Conservation (phyloP, 73 alveolate species). For the Uronychia setigera region DNA sequence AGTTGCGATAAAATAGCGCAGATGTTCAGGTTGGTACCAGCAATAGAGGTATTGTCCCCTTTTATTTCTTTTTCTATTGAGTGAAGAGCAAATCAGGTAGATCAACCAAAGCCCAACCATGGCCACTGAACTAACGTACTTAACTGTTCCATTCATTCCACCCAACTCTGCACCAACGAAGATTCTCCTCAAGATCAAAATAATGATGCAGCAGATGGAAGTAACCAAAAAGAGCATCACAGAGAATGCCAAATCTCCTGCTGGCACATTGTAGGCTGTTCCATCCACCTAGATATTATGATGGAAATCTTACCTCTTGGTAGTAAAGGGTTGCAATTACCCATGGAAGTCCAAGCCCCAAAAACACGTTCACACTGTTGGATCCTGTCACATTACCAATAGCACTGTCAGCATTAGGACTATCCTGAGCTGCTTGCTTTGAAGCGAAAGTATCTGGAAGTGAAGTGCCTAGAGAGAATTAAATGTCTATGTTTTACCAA, state of each 20-base stretch:
- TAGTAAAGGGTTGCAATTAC: slow-evolving; percentile 34
- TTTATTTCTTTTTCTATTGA: too few species aligned
- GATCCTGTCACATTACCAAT: slow-evolving; percentile 71
- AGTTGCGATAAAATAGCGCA: too few species aligned
- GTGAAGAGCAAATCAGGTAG: too few species aligned
- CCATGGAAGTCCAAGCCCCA: slow-evolving; percentile 71
- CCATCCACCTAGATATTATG: too few species aligned
- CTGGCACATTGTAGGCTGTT: slow-evolving; percentile 13
- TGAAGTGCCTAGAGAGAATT: too few species aligned
- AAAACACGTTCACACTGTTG: slow-evolving; percentile 66
- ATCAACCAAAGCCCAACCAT: slow-evolving; percentile 11
- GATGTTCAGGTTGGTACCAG: too few species aligned
- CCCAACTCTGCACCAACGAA: slow-evolving; percentile 33
- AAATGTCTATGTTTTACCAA: too few species aligned
- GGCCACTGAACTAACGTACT: slow-evolving; percentile 2
- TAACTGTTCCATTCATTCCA: background rate
- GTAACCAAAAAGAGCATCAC: slow-evolving; percentile 3
- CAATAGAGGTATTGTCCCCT: too few species aligned
- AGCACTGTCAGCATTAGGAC: slow-evolving; percentile 75
- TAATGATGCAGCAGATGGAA: background rate
- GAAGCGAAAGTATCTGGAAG: slow-evolving; percentile 74
- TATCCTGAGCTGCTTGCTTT: slow-evolving; percentile 65
- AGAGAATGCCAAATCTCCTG: slow-evolving; percentile 9
- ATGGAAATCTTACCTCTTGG: background rate
- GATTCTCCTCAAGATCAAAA: slow-evolving; percentile 3